Evolutionary conservation across 2,329 filamentous ascomycete species (phyloP).

Genomic region (Ophiocordyceps unilateralis): DNA sequence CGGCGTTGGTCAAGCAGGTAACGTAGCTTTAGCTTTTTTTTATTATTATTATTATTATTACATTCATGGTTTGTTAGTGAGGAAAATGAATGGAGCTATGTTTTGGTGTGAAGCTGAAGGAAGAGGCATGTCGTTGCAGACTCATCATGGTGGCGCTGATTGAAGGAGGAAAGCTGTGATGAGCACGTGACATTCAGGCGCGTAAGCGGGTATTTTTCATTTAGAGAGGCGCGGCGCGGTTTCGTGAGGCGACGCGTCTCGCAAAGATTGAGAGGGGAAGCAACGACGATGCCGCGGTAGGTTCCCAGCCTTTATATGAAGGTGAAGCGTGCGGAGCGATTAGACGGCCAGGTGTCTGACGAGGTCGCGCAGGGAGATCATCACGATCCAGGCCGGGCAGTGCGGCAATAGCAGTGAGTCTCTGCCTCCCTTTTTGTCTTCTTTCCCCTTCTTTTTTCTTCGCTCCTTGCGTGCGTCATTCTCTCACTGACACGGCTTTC

Average conservation of each 20-base stretch:
- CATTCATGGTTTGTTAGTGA: too few relatives aligned
- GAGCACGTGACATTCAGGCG: too few relatives aligned
- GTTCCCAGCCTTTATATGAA: neutral
- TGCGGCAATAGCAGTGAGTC: conserved; percentile 96
- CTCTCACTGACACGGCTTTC: neutral
- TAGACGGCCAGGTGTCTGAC: neutral
- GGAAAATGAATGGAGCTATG: too few relatives aligned
- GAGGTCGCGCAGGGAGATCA: conserved; percentile 67
- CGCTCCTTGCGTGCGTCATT: neutral
- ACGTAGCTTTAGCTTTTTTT: neutral
- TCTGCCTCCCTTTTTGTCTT: neutral
- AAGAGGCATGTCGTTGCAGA: too few relatives aligned
- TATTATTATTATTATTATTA: too few relatives aligned
- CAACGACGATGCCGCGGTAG: conserved; percentile 12
- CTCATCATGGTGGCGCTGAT: too few relatives aligned
- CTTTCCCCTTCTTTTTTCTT: neutral
- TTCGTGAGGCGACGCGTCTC: neutral
- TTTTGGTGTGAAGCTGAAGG: too few relatives aligned
- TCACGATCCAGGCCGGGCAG: conserved; percentile 96
- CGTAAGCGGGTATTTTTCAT: too few relatives aligned
- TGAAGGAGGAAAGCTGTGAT: too few relatives aligned
- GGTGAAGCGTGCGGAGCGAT: neutral
- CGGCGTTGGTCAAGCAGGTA: conserved; percentile 1
- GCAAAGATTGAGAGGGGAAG: neutral
- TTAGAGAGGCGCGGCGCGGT: neutral